Evolutionary conservation across 2,329 filamentous ascomycete species (phyloP), one percentile per base, ranked within the genome.

Genomic region (Phaeosphaeriaceae sp.): DNA sequence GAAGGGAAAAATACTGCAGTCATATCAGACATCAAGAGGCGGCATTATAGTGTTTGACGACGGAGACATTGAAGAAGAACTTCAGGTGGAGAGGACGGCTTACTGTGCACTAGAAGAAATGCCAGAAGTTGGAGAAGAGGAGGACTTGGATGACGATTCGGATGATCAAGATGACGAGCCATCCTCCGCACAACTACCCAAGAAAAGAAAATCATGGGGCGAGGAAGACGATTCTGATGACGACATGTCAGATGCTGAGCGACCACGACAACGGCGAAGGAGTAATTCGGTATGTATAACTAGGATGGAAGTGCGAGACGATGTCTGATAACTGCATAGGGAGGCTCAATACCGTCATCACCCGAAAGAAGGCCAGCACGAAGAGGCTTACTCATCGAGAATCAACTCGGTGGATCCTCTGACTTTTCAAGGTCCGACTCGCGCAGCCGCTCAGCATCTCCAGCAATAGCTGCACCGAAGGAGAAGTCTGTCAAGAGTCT

Each of bases 1-100:
- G 16, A 85, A 85, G 36, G 93, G 92, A 1, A 85, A 85, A 48
- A 83, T 97, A 42, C 81, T 83, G 20, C 82, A 84, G 12, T 77
- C 81, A 0, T 97, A 95, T 70, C 87, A 84, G 56, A 85, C 89
- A 4, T 89, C 90, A 23, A 88, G 83, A 66, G 93, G 93, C 15
- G 94, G 94, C 0, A 89, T 99, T 34, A 84, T 99, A 52, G 92
- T 97, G 2, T 96, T 94, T 71, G 94, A 97, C 67, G 94, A 97
- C 68, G 94, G 93, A 1, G 94, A 99, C 71, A 92, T 99, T 42
- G 89, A 93, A 60, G 89, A 93, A 60, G 89, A 92, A 28, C 77
- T 99, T 28, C 75, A 74, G 11, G 77, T 77, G 1, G 92, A 97
- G 74, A 83, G 85, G 60, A 86, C 90, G 50, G 92, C 94, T 32